Evolutionary conservation across 352 stramenopile species (phyloP), one percentile per base, ranked within the genome.

Genomic region (Phytophthora cryptogea): DNA sequence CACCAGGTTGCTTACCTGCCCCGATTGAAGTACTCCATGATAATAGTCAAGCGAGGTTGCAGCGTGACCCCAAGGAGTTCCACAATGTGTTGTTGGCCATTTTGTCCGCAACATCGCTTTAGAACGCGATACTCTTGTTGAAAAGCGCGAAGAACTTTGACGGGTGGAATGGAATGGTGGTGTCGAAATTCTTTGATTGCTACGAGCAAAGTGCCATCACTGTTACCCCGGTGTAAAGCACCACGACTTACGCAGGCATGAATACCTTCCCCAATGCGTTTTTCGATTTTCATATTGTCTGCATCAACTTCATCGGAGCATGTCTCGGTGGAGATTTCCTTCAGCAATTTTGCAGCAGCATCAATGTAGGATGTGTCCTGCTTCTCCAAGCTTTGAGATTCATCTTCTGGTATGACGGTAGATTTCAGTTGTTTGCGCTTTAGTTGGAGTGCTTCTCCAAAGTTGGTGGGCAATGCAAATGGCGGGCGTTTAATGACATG

Each of bases 401-500:
- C 57, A 20, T 53, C 51, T 54, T 63, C 68, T 32, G 68, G 68
- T 3, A 56, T 53, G 20, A 80, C 58, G 9, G 68, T 67, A 8
- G 61, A 54, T 63, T 69, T 73, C 40, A 80, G 65, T 43, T 80
- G 70, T 37, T 80, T 80, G 11, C 68, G 68, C 39, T 80, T 77
- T 9, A 69, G 41, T 37, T 69, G 61, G 4, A 81, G 60, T 13
- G 62, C 70, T 49, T 76, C 62, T 37, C 53, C 54, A 47, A 81
- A 74, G 26, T 70, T 71, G 2, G 20, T 45, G 20, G 66, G 53
- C 8, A 70, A 39, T 40, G 35, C 37, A 32, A 54, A 64, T 6
- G 43, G 56, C 7, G 32, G 41, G 3, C 26, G 47, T 36, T 56
- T 56, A 8, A 54, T 54, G n/a, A 31, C 27, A 13, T 43, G 39